phyloP scores from a whole-genome alignment of 2,329 filamentous ascomycete genomes.

The Colletotrichum limetticola region DNA sequence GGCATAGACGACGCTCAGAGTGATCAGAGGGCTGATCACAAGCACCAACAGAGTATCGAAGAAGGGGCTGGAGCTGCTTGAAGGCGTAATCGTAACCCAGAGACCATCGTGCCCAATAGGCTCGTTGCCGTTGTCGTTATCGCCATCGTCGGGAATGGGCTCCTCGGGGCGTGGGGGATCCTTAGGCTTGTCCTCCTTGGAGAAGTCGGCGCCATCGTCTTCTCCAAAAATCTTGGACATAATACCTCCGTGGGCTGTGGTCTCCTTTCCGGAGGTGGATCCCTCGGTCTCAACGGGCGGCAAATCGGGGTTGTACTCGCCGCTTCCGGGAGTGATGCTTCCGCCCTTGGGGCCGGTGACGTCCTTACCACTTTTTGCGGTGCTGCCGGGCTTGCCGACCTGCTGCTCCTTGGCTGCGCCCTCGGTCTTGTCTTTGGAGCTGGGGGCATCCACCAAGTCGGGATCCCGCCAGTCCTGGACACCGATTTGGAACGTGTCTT shows the following conservation, averaged over 20 bases:
- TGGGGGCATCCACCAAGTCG: constrained; percentile 43
- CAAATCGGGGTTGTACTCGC: constrained; percentile 65
- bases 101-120: constrained; percentile 76
- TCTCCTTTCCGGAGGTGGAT: constrained; percentile 28
- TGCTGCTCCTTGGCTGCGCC: neutral
- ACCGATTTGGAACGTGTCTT: constrained; percentile 82
- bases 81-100: constrained; percentile 96
- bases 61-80: constrained; percentile 89
- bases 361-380: constrained; percentile 37
- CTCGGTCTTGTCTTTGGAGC: constrained; percentile 47
- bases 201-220: constrained; percentile 47
- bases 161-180: constrained; percentile 38
- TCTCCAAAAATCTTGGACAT: constrained; percentile 63
- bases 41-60: constrained; percentile 96
- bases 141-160: constrained; percentile 21
- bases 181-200: constrained; percentile 39
- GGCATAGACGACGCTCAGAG: constrained; percentile 91
- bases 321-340: constrained; percentile 77
- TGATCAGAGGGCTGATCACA: constrained; percentile 94
- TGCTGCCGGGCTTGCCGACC: constrained; percentile 34
- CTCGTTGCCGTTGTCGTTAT: constrained; percentile 40
- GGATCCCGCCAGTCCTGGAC: constrained; percentile 89
- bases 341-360: constrained; percentile 65
- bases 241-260: constrained; percentile 45
- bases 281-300: constrained; percentile 47